Evolutionary conservation across 2,329 filamentous ascomycete species (phyloP).

Genomic region (Aureobasidium lini): DNA sequence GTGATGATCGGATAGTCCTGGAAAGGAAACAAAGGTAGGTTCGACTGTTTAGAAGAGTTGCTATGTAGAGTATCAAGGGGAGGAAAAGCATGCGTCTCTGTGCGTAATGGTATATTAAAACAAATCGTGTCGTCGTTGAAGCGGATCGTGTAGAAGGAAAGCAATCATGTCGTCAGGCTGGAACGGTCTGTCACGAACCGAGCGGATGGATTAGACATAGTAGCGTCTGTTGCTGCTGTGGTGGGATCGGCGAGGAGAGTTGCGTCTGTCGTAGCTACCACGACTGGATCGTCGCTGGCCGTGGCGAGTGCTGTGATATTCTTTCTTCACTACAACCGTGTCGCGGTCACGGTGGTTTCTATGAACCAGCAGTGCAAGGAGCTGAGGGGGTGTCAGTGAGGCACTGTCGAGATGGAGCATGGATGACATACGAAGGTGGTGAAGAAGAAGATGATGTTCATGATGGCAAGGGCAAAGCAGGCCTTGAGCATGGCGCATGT

Average conservation of each 20-base stretch:
- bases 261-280: conserved; percentile 21
- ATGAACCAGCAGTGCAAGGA: conserved; percentile 56
- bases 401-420: neutral
- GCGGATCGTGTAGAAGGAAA: neutral
- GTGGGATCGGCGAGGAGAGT: conserved; percentile 15
- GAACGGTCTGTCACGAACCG: neutral
- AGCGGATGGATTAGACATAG: conserved; percentile 19
- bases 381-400: conserved; percentile 20
- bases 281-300: conserved; percentile 32
- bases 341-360: conserved; percentile 39
- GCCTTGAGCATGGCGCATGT: conserved; percentile 90
- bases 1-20: conserved; percentile 19
- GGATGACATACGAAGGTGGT: conserved; percentile 16
- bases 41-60: neutral
- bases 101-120: neutral
- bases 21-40: conserved; percentile 32
- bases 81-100: neutral
- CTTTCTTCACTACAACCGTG: conserved; percentile 46
- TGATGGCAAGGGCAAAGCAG: conserved; percentile 80
- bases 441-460: conserved; percentile 48
- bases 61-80: neutral
- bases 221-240: conserved; percentile 23
- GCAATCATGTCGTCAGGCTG: neutral
- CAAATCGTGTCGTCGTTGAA: neutral
- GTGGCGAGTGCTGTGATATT: conserved; percentile 40